A percentile compares a stretch with the other conserved stretches of the same genome.
Evolutionary conservation across 371 early-diverging fungal genomes (phyloP).

Genomic region (Apophysomyces trapeziformis): DNA sequence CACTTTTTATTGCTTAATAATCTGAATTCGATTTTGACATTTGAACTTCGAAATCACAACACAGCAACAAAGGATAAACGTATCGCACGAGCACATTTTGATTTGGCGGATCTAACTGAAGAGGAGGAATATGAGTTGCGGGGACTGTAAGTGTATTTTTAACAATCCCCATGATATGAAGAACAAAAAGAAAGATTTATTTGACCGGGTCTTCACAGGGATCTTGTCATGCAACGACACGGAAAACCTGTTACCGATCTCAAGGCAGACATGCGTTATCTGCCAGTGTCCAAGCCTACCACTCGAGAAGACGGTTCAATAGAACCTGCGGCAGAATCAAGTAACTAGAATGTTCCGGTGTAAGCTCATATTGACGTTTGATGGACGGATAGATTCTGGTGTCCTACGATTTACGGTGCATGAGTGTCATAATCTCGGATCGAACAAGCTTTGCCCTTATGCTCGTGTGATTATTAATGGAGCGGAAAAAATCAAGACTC

Average conservation of each 20-base stretch:
- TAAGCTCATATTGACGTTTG: background rate
- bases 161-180: background rate
- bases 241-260: conserved; percentile 59
- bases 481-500: conserved; percentile 43
- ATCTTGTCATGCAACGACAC: conserved; percentile 44
- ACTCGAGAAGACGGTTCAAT: conserved; percentile 46
- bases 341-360: conserved; percentile 30
- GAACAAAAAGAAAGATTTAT: background rate
- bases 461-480: conserved; percentile 55
- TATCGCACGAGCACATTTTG: conserved; percentile 55
- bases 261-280: conserved; percentile 60
- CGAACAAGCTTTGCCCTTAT: conserved; percentile 45
- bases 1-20: conserved; percentile 60
- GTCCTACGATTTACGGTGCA: conserved; percentile 55
- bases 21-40: conserved; percentile 54
- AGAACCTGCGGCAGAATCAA: conserved; percentile 62
- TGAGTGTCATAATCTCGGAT: conserved; percentile 50
- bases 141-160: conserved; percentile 34
- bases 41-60: conserved; percentile 43
- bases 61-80: conserved; percentile 41
- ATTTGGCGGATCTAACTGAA: conserved; percentile 57
- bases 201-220: conserved; percentile 16
- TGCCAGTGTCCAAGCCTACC: conserved; percentile 63
- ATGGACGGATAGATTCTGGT: conserved; percentile 45
- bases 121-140: conserved; percentile 45